Conservation (phyloP, 306 rosid species). For the Cotoneaster glaucophyllus region DNA sequence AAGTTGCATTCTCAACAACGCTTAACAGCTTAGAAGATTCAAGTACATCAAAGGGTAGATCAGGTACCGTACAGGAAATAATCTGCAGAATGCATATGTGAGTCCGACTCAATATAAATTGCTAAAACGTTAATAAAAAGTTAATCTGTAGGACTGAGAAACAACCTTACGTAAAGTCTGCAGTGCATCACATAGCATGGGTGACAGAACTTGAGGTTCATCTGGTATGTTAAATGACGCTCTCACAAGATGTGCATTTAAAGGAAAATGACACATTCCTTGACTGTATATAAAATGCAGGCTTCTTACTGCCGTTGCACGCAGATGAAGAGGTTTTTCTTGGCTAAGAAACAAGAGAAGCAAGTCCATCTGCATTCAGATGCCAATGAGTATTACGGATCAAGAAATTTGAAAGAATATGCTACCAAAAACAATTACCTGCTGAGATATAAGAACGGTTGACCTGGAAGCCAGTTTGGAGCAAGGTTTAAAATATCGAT, state of each 20-base stretch:
- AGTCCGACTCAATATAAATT: constrained; percentile 18
- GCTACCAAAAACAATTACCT: constrained; percentile 25
- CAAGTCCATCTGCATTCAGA: constrained; percentile 51
- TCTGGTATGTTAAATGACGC: constrained; percentile 25
- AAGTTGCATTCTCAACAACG: constrained; percentile 24
- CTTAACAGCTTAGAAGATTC: constrained; percentile 30
- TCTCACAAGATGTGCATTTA: constrained; percentile 10
- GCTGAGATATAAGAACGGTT: constrained; percentile 41
- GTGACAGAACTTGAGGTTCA: constrained; percentile 30
- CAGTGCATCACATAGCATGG: constrained; percentile 30
- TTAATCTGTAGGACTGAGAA: neutral
- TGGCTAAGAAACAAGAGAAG: constrained; percentile 47
- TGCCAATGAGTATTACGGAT: neutral
- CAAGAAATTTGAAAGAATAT: neutral
- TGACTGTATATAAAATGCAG: constrained; percentile 39
- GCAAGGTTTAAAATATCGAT: too few relatives aligned
- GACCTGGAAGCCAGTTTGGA: constrained; percentile 56
- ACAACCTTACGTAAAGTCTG: constrained; percentile 40
- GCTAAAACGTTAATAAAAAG: constrained; percentile 2
- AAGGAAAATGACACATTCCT: constrained; percentile 29
- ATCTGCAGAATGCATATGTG: constrained; percentile 32
- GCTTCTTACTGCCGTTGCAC: constrained; percentile 50
- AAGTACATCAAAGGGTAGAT: constrained; percentile 11
- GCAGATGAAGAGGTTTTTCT: constrained; percentile 36
- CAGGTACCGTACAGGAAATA: constrained; percentile 18